Evolutionary conservation across 257 asterid genomes (phyloP).

Genomic region (Eucommia ulmoides): DNA sequence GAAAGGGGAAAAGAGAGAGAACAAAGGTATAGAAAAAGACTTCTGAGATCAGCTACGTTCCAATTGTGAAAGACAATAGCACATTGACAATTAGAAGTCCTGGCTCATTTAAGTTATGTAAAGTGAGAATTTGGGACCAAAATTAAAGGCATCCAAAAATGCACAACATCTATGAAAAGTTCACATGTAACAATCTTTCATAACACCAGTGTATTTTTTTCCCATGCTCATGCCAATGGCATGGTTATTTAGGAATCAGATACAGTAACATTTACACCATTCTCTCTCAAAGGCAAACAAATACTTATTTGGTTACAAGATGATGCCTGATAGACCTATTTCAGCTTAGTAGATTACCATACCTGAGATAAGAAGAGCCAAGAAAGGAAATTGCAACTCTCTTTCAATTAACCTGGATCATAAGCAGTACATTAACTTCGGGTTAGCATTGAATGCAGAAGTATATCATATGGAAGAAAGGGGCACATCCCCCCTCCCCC

Average conservation of each 20-base stretch:
- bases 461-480: too few relatives aligned
- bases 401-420: conserved; percentile 64
- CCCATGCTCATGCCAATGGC: too few relatives aligned
- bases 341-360: conserved; percentile 11
- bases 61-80: background rate
- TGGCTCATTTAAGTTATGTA: too few relatives aligned
- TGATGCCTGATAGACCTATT: background rate
- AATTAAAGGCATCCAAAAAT: too few relatives aligned
- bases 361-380: conserved; percentile 97
- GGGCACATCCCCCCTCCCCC: too few relatives aligned
- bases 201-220: too few relatives aligned
- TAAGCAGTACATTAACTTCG: background rate
- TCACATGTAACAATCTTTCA: too few relatives aligned
- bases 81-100: background rate
- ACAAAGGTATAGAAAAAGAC: background rate
- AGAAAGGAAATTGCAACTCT: conserved; percentile 72
- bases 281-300: background rate
- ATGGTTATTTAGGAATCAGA: too few relatives aligned
- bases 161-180: too few relatives aligned
- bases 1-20: background rate
- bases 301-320: background rate
- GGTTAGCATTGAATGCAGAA: background rate
- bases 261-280: too few relatives aligned
- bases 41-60: background rate
- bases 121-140: too few relatives aligned